phyloP scores from a whole-genome alignment of 768 basidiomycete species.

The Gautieria morchelliformis region DNA sequence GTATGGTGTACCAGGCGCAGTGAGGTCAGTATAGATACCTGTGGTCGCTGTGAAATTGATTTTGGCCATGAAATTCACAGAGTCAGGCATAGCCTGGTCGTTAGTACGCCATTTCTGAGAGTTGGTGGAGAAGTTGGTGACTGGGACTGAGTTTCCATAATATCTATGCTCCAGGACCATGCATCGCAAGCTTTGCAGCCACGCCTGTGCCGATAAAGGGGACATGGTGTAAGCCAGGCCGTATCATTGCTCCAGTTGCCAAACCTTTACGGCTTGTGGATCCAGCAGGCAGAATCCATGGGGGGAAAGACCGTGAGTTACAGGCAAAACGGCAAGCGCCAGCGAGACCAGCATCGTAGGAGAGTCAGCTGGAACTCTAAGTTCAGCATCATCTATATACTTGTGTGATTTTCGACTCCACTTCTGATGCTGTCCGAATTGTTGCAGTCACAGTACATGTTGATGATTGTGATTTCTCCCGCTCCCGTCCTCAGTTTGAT shows the following conservation, averaged over 20 bases:
- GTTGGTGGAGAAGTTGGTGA: conserved; percentile 72
- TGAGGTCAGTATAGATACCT: conserved; percentile 60
- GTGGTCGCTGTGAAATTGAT: conserved; percentile 47
- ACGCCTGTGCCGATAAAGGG: conserved; percentile 53
- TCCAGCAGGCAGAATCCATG: neutral
- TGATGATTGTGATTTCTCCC: too few relatives aligned
- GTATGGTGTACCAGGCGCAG: conserved; percentile 73
- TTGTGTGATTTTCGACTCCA: too few relatives aligned
- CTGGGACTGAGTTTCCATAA: conserved; percentile 78
- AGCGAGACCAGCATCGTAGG: neutral
- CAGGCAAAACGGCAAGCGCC: neutral
- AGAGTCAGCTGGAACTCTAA: too few relatives aligned
- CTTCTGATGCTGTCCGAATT: too few relatives aligned
- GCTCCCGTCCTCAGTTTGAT: too few relatives aligned
- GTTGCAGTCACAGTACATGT: too few relatives aligned
- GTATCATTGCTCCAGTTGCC: neutral
- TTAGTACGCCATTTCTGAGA: conserved; percentile 83
- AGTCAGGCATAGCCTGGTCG: conserved; percentile 81
- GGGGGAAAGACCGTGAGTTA: neutral
- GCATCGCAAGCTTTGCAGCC: conserved; percentile 73
- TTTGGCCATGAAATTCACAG: conserved; percentile 81
- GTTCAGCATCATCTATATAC: too few relatives aligned
- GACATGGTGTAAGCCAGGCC: conserved; percentile 53
- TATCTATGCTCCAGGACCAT: conserved; percentile 88
- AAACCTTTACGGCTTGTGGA: neutral